Percentiles rank a stretch among this genome's conserved stretches.
These are phyloP conservation scores for Mangifera indica DNA, from an alignment of 345 rosid species.

Conservation along the genomic window DNA sequence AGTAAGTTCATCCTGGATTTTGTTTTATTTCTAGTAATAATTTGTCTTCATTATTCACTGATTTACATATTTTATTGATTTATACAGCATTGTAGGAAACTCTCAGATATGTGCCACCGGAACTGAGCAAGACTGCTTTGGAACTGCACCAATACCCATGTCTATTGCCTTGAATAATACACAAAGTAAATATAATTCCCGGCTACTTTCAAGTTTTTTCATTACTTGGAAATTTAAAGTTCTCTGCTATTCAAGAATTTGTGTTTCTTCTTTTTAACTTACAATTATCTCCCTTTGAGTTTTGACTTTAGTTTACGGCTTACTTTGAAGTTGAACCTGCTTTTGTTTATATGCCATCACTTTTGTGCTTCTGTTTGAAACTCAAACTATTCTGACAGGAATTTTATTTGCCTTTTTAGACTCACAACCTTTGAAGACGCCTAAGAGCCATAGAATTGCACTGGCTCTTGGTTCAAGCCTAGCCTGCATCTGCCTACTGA, in stretches of 20 bases:
- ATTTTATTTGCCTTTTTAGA: conserved; percentile 35
- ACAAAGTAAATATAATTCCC: conserved; percentile 43
- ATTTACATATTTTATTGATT: background rate
- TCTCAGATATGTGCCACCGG: conserved; percentile 67
- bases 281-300: conserved; percentile 5
- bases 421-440: conserved; percentile 42
- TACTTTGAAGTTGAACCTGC: background rate
- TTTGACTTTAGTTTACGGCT: conserved; percentile 7
- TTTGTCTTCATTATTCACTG: conserved; percentile 7
- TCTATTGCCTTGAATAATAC: conserved; percentile 44
- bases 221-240: conserved; percentile 15
- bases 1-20: conserved; percentile 46
- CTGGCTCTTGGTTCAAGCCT: conserved; percentile 68
- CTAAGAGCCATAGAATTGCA: conserved; percentile 58
- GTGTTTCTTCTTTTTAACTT: background rate
- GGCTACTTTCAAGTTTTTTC: conserved; percentile 17
- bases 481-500: conserved; percentile 60
- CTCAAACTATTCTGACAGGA: conserved; percentile 15
- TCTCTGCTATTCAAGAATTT: background rate
- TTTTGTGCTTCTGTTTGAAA: background rate
- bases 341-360: background rate
- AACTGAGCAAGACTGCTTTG: conserved; percentile 61
- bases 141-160: conserved; percentile 49
- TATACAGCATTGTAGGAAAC: conserved; percentile 75
- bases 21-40: conserved; percentile 1